phyloP scores from a whole-genome alignment of 371 early-diverging fungal genomes.

The Saksenaea vasiformis region DNA sequence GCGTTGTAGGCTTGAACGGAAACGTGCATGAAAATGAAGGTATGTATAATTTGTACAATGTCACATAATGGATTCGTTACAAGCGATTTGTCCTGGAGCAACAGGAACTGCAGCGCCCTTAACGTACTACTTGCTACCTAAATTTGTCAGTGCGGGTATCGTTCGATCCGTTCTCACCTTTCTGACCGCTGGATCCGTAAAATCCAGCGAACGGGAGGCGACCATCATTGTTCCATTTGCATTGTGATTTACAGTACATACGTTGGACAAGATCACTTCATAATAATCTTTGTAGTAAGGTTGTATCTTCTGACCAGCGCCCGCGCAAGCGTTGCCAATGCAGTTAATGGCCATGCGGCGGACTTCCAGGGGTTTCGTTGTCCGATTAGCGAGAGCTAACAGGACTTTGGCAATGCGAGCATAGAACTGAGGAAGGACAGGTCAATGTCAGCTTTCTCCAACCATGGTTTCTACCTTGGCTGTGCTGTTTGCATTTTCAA shows the following conservation, averaged over 20 bases:
- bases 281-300: conserved; percentile 40
- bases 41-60: conserved; percentile 48
- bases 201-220: conserved; percentile 31
- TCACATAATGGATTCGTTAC: conserved; percentile 46
- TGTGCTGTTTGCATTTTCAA: conserved; percentile 43
- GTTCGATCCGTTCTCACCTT: conserved; percentile 23
- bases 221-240: conserved; percentile 40
- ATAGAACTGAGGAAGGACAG: conserved; percentile 16
- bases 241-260: conserved; percentile 32
- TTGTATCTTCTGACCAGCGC: conserved; percentile 43
- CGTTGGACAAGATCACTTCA: conserved; percentile 44
- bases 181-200: conserved; percentile 42
- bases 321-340: conserved; percentile 58
- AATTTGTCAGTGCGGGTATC: not conserved
- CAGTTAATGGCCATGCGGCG: conserved; percentile 69
- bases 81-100: conserved; percentile 43
- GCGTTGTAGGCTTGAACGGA: conserved; percentile 33
- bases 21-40: conserved; percentile 49
- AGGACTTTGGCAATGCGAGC: conserved; percentile 28
- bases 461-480: conserved; percentile 23
- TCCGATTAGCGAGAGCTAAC: conserved; percentile 29
- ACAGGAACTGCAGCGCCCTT: conserved; percentile 49
- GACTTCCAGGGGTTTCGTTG: conserved; percentile 42
- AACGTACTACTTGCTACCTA: conserved; percentile 53
- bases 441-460: not conserved